Evolutionary conservation across 2,329 filamentous ascomycete genomes (phyloP), one percentile per base, ranked within the genome.

Genomic region (Madurella mycetomatis): DNA sequence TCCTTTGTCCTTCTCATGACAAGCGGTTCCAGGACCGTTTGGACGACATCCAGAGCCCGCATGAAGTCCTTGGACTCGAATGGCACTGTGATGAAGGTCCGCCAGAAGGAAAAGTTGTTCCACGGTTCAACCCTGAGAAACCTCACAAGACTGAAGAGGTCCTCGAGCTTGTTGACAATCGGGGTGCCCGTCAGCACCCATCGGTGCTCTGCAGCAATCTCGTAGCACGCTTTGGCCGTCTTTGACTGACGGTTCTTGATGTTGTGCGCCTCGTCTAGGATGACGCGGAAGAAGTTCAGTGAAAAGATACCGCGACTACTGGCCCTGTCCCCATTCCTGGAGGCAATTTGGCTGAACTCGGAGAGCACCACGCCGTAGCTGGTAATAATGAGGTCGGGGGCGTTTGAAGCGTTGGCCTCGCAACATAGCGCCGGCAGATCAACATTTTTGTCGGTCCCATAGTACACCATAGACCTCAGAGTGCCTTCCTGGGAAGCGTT

Each of bases 71-170:
- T 94, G 0, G 90, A 92, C 69, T 99, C 94, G 60, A 99, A 99
- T 0, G 94, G 94, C 1, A 95, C 86, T 0, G 94, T 99, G 66
- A 99, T 97, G 69, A 99, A 99, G 0, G 94, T 97, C 68, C 92
- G 92, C 94, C 94, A 99, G 73, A 96, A 99, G 0, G 92, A 96
- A 70, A 99, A 99, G 69, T 97, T 97, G 65, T 88, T 94, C 94
- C 94, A 99, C 0, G 94, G 94, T 68, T 97, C 92, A 4, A 99
- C 94, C 53, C 90, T 86, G 11, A 99, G 75, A 72, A 97, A 99
- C 2, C 90, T 85, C 12, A 97, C 90, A 39, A 99, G 74, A 65
- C 90, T 95, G 73, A 96, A 97, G 13, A 99, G 75, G 70, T 97
- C 94, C 69, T 97, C 92, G 0, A 99, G 78, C 42, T 90, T 86